Evolutionary conservation across 495 filamentous ascomycete genomes (phyloP).

Genomic region (Tuber umbilicatum): DNA sequence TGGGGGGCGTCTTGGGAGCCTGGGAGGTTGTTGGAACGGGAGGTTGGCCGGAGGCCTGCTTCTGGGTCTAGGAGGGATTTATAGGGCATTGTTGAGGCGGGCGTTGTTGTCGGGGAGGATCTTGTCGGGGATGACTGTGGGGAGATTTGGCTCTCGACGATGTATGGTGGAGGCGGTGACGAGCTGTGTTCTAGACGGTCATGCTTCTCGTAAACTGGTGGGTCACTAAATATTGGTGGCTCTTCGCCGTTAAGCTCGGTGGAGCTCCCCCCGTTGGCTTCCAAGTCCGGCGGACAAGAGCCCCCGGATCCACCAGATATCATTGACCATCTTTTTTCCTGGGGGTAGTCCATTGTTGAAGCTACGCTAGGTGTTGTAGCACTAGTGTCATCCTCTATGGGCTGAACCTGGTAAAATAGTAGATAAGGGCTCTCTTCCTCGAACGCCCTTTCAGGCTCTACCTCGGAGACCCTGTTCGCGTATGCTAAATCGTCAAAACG

Average conservation of each 20-base stretch:
- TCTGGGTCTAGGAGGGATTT: not conserved
- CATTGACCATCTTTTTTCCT: slow-evolving; percentile 50
- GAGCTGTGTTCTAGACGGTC: slow-evolving; percentile 10
- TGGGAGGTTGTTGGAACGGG: slow-evolving; percentile 22
- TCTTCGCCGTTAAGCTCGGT: not conserved
- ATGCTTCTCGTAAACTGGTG: slow-evolving; percentile 29
- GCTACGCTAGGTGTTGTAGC: slow-evolving; percentile 45
- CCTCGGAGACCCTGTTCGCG: slow-evolving; percentile 56
- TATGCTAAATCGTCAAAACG: slow-evolving; percentile 77
- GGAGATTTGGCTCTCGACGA: slow-evolving; percentile 13
- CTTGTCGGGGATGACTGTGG: slow-evolving; percentile 6
- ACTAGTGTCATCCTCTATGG: slow-evolving; percentile 63
- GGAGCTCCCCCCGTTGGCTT: not conserved
- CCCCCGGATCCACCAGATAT: slow-evolving; percentile 20
- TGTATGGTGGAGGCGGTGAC: slow-evolving; percentile 29
- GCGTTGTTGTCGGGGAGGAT: not conserved
- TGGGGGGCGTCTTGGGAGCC: slow-evolving; percentile 16
- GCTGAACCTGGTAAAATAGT: slow-evolving; percentile 88
- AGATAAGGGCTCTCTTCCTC: slow-evolving; percentile 87
- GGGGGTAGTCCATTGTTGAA: slow-evolving; percentile 49
- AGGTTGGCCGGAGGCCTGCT: slow-evolving; percentile 17
- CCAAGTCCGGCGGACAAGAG: slow-evolving; percentile 6
- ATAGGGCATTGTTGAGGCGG: not conserved
- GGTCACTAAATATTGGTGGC: slow-evolving; percentile 25
- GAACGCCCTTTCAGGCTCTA: slow-evolving; percentile 68